Evolutionary conservation across 2,329 filamentous ascomycete species (phyloP).

Genomic region (Cercospora brassicicola): DNA sequence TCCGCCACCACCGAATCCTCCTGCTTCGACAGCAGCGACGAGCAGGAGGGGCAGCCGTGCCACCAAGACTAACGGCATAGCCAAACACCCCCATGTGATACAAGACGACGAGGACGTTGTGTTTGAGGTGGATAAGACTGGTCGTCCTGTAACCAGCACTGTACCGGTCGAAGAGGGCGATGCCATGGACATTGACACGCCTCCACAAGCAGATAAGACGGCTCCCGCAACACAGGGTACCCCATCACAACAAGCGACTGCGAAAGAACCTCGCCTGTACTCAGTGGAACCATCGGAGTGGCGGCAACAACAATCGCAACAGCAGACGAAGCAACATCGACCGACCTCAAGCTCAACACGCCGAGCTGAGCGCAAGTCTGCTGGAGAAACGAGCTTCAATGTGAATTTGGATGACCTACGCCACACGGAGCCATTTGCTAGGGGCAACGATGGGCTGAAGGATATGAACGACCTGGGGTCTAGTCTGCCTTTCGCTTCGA

Average conservation of each 20-base stretch:
- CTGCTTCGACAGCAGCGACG: slow-evolving; percentile 36
- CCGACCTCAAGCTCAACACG: slow-evolving; percentile 20
- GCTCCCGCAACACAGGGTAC: slow-evolving; percentile 10
- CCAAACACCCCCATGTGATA: slow-evolving; percentile 34
- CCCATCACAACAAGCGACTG: slow-evolving; percentile 8
- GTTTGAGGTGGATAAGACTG: slow-evolving; percentile 20
- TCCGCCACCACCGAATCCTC: slow-evolving; percentile 30
- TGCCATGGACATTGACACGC: slow-evolving; percentile 52
- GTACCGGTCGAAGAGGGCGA: slow-evolving; percentile 29
- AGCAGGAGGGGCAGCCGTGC: slow-evolving; percentile 32
- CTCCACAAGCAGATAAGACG: slow-evolving; percentile 31
- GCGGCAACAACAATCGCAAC: slow-evolving; percentile 30
- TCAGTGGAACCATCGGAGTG: slow-evolving; percentile 37
- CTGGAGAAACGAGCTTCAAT: slow-evolving; percentile 18
- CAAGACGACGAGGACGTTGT: slow-evolving; percentile 34
- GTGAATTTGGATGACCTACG: slow-evolving; percentile 51
- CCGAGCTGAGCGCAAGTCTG: slow-evolving; percentile 16
- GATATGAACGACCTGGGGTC: slow-evolving; percentile 56
- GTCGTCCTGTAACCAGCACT: background rate
- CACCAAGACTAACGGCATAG: slow-evolving; percentile 15
- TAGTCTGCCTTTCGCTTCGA: slow-evolving; percentile 60
- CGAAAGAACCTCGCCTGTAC: slow-evolving; percentile 37
- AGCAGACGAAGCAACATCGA: slow-evolving; percentile 28
- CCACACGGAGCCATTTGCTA: slow-evolving; percentile 46
- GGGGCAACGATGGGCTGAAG: slow-evolving; percentile 53